Base-by-base conservation (phyloP, 2,329 filamentous ascomycete species). In the Fusarium annulatum region DNA sequence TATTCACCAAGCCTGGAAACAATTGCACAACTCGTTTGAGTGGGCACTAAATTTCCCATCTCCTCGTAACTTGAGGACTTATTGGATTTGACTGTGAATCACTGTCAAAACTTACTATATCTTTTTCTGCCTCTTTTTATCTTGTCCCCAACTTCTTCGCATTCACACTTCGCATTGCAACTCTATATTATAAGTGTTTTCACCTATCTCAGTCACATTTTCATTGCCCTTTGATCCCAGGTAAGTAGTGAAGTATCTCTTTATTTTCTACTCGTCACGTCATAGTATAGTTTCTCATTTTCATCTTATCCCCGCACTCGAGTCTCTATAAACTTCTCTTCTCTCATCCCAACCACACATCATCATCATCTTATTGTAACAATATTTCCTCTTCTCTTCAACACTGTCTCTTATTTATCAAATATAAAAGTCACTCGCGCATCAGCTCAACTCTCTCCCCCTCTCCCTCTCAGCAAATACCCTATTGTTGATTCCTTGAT, bases 31-130 rank as follows among this genome's bases (percentile, higher is more conserved):
- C 39, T 72, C 41, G n/a, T 55, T 26, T 30, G 21, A 21, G 64
- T 57, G 36, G 43, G 55, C 19, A 34, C 58, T 9, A 28, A 26
- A 34, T 33, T 41, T 53, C 19, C 18, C 23, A n/a, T 53, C 41
- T 49, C 52, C 56, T 36, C 12, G 39, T 26, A 30, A 30, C n/a
- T 21, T 56, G 16, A 41, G 26, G 42, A 36, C 30, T 39, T 11
- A 8, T 36, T n/a, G 19, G 21, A 42, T 57, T 49, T 21, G 43
- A 55, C 36, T 30, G 60, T 66, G 63, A 74, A 74, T 74, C 71
- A 74, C 41, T 51, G 38, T 12, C 49, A 38, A 9, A 61, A n/a
- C n/a, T 34, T 15, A 14, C 28, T 43, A 28, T 30, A 41, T 38
- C 18, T 30, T 34, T 45, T 41, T 26, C 48, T n/a, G 34, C 67